Evolutionary conservation across 2,329 filamentous ascomycete species (phyloP), one percentile per base, ranked within the genome.

Genomic region (Penicillium sp.): DNA sequence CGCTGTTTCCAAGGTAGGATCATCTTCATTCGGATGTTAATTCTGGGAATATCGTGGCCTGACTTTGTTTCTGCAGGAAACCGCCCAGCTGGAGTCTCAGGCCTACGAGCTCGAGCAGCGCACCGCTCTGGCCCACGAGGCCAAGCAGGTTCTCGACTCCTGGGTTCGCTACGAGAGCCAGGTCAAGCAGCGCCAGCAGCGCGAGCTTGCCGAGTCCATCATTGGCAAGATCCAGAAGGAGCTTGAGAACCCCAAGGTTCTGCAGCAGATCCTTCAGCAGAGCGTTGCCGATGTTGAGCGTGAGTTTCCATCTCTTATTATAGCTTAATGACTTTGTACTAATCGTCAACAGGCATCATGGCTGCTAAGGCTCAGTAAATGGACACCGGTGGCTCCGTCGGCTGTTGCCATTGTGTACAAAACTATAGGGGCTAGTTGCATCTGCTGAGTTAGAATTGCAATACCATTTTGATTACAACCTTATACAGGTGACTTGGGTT

Each of bases 191-290:
- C 88, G 94, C 75, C 91, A 99, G 82, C 94, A 99, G 84, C 87
- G 83, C 78, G 94, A 99, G 83, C 85, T 99, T 63, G 90, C 94
- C 61, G 86, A 95, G 73, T 85, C 80, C 75, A 82, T 99, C 76
- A 97, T 99, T 70, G 85, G 88, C 81, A 99, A 96, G 86, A 94
- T 97, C 73, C 87, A 89, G 78, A 97, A 97, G 86, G 92, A 97
- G 83, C 86, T 99, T 53, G 90, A 96, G 84, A 96, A 89, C 84
- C 94, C 95, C 75, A 97, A 92, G 85, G 83, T 87, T 63, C 86
- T 99, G 68, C 90, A 96, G 83, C 91, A 96, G 81, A 96, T 99
- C 70, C 86, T 99, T 66, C 88, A 94, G 80, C 94, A 99, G 84
- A 96, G 91, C 76, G 84, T 99, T 70, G 79, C 88, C 61, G 94